A percentile compares a stretch with the other conserved stretches of the same genome.
Evolutionary conservation across 768 basidiomycete genomes (phyloP).

Genomic region (Jaapia argillacea): DNA sequence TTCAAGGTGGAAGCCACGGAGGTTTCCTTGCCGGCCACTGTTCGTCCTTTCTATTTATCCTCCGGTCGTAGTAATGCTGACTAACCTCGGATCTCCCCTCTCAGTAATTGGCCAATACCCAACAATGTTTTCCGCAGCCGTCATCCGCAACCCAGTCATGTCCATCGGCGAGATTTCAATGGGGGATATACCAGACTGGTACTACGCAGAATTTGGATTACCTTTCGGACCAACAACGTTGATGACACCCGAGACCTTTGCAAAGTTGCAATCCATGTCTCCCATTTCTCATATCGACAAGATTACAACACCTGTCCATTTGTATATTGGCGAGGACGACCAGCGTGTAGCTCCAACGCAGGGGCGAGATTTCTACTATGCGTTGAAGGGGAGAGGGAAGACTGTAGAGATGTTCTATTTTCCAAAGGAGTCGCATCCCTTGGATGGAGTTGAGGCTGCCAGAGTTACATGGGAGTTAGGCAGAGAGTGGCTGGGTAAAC

Average conservation of each 20-base stretch:
- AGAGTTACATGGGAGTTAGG: neutral
- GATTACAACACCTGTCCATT: constrained; percentile 42
- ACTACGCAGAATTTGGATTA: constrained; percentile 29
- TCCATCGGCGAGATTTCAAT: constrained; percentile 43
- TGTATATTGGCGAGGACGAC: constrained; percentile 53
- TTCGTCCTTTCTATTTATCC: constrained; percentile 21
- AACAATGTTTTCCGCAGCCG: constrained; percentile 48
- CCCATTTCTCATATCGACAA: constrained; percentile 43
- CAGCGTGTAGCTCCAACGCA: constrained; percentile 54
- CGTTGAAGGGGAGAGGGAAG: constrained; percentile 35
- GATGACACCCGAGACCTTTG: constrained; percentile 35
- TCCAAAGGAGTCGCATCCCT: constrained; percentile 49
- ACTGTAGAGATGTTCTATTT: constrained; percentile 52
- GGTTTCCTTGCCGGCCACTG: constrained; percentile 54
- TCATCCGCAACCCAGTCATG: constrained; percentile 62
- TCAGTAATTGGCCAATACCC: constrained; percentile 61
- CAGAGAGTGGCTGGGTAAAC: too few relatives aligned
- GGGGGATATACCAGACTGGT: constrained; percentile 68
- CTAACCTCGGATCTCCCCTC: too few relatives aligned
- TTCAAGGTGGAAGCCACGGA: constrained; percentile 63
- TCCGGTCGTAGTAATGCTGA: neutral
- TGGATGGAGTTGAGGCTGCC: constrained; percentile 52
- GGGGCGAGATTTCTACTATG: constrained; percentile 54
- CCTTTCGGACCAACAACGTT: constrained; percentile 24
- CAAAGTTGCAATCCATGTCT: constrained; percentile 35